phyloP scores from a whole-genome alignment of 2,329 filamentous ascomycete species.

The Lachnellula hyalina region DNA sequence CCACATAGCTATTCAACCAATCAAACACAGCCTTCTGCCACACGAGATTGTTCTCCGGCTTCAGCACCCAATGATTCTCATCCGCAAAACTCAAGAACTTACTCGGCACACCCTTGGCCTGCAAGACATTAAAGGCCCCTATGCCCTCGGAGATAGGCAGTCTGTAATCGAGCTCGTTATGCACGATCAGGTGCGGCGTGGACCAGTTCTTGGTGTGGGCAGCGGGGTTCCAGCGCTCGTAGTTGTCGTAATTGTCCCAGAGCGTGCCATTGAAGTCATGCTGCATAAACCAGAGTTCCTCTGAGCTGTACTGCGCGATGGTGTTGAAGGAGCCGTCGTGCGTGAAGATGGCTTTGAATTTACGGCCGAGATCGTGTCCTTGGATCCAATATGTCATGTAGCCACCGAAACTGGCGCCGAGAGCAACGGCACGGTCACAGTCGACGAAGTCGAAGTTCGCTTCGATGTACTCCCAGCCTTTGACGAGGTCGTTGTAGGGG shows the following conservation, averaged over 20 bases:
- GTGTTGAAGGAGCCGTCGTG: slow-evolving; percentile 21
- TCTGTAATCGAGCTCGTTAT: slow-evolving; percentile 83
- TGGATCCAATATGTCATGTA: slow-evolving; percentile 88
- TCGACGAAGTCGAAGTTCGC: slow-evolving; percentile 62
- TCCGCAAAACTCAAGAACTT: slow-evolving; percentile 61
- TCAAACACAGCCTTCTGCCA: slow-evolving; percentile 82
- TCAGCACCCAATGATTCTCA: slow-evolving; percentile 73
- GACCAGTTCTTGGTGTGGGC: slow-evolving; percentile 63
- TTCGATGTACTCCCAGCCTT: slow-evolving; percentile 67
- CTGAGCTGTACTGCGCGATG: slow-evolving; percentile 48
- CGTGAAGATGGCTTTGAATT: slow-evolving; percentile 66
- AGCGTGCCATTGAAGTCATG: slow-evolving; percentile 60
- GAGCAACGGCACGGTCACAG: slow-evolving; percentile 59
- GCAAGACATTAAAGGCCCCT: slow-evolving; percentile 49
- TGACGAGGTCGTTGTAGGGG: slow-evolving; percentile 75
- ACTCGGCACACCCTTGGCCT: slow-evolving; percentile 54
- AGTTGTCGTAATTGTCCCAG: slow-evolving; percentile 55
- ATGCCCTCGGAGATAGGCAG: slow-evolving; percentile 75
- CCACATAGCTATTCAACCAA: slow-evolving; percentile 52
- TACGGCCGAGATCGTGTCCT: slow-evolving; percentile 70
- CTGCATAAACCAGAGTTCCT: slow-evolving; percentile 63
- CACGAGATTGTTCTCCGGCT: slow-evolving; percentile 79
- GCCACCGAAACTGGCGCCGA: slow-evolving; percentile 68
- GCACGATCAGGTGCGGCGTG: slow-evolving; percentile 82
- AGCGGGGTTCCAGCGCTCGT: slow-evolving; percentile 64